A percentile compares a stretch with the other conserved stretches of the same genome.
phyloP scores from a whole-genome alignment of 75 land plant genomes.

The Gnetum montanum region DNA sequence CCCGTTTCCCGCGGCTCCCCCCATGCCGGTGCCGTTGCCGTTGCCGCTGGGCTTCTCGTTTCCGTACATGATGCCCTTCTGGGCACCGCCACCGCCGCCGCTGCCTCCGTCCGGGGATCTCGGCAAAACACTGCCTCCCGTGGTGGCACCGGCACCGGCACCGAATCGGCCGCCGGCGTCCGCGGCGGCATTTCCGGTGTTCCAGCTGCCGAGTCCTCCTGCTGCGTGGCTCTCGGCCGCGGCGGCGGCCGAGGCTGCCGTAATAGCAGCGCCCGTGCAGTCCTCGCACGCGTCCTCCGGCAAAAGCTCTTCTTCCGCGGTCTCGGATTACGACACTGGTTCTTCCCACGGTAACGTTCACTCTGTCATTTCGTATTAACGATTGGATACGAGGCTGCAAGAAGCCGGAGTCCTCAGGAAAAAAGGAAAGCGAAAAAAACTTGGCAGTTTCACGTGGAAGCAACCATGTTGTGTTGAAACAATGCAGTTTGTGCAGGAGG shows the following conservation, averaged over 20 bases:
- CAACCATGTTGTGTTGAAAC: too few species aligned
- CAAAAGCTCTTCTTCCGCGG: conserved; percentile 1
- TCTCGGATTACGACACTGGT: neutral
- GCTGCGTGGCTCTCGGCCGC: neutral
- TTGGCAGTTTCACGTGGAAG: too few species aligned
- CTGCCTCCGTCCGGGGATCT: neutral
- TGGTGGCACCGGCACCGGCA: too few species aligned
- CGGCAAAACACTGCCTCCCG: too few species aligned
- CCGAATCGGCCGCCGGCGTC: too few species aligned
- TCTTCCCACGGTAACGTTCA: conserved; percentile 1
- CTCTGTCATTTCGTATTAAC: too few species aligned
- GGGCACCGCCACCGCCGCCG: neutral
- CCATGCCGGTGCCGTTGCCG: neutral
- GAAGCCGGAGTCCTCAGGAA: too few species aligned
- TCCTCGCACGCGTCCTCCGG: neutral
- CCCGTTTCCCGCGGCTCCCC: neutral
- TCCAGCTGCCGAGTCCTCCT: neutral
- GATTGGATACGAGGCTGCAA: too few species aligned
- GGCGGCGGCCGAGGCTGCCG: neutral
- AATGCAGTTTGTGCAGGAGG: too few species aligned
- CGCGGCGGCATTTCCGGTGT: conserved; percentile 3
- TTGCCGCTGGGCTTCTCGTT: neutral
- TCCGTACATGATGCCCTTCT: conserved; percentile 10
- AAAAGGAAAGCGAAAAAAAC: too few species aligned
- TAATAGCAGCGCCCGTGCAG: neutral